A percentile compares a stretch with the other conserved stretches of the same genome.
Evolutionary conservation across 306 rosid species (phyloP).

Genomic region (Vicia sativa): DNA sequence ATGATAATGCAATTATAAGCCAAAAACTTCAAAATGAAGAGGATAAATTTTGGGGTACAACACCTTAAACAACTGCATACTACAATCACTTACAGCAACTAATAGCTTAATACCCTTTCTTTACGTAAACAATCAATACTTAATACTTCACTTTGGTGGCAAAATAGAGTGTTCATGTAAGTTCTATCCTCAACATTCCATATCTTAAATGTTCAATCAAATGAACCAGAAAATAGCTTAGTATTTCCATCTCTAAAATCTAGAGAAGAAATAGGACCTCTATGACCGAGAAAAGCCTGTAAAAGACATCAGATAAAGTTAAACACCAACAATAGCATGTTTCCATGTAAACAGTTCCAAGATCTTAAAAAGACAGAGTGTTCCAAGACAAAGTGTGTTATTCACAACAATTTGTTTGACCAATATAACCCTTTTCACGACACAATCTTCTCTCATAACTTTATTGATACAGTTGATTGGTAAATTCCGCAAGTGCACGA

Average conservation of each 20-base stretch:
- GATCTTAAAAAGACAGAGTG: too few relatives aligned
- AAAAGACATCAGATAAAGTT: slow-evolving; percentile 22
- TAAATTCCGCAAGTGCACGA: too few relatives aligned
- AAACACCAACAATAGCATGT: slow-evolving; percentile 11
- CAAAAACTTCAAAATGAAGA: too few relatives aligned
- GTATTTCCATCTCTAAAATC: slow-evolving; percentile 88
- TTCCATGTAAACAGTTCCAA: slow-evolving; percentile 6
- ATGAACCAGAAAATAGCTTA: slow-evolving; percentile 95
- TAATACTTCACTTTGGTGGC: slow-evolving; percentile 89
- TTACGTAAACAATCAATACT: slow-evolving; percentile 82
- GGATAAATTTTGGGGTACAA: too few relatives aligned
- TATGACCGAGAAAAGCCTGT: slow-evolving; percentile 96
- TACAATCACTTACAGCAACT: slow-evolving; percentile 88
- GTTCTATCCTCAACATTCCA: slow-evolving; percentile 98
- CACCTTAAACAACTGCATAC: slow-evolving; percentile 92
- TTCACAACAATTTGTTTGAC: slow-evolving; percentile 61
- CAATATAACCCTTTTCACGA: slow-evolving; percentile 1
- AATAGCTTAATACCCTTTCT: slow-evolving; percentile 88
- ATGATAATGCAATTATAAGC: too few relatives aligned
- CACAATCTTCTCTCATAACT: slow-evolving; percentile 16
- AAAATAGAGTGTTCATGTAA: slow-evolving; percentile 79
- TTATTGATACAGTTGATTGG: slow-evolving; percentile 53
- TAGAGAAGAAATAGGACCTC: slow-evolving; percentile 81
- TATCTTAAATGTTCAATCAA: slow-evolving; percentile 85
- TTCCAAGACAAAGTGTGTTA: slow-evolving; percentile 1